Evolutionary conservation across 345 rosid species (phyloP).

Genomic region (Microthlaspi erraticum): DNA sequence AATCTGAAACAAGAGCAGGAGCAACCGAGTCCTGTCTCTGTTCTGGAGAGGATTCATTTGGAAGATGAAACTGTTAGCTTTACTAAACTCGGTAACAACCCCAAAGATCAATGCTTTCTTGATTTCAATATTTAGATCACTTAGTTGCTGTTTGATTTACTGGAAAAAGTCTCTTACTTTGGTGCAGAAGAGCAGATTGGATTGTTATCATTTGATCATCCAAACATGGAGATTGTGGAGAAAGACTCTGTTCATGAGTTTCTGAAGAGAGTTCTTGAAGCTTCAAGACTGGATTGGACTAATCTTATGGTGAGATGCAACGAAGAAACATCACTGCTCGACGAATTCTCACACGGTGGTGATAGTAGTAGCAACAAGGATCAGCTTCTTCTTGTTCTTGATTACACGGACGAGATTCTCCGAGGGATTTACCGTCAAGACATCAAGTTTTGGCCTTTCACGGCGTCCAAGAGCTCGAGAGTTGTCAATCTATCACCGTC

Average conservation of each 20-base stretch:
- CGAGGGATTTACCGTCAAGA: slow-evolving; percentile 47
- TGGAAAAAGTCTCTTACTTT: background rate
- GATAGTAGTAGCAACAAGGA: slow-evolving; percentile 34
- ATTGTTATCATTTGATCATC: slow-evolving; percentile 30
- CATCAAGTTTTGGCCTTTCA: slow-evolving; percentile 51
- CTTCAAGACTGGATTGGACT: slow-evolving; percentile 61
- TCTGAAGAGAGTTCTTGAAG: slow-evolving; percentile 51
- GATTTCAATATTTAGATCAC: slow-evolving; percentile 11
- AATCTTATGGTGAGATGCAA: slow-evolving; percentile 52
- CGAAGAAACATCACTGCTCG: slow-evolving; percentile 52
- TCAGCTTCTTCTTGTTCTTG: slow-evolving; percentile 55
- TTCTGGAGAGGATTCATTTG: slow-evolving; percentile 52
- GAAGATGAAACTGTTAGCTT: slow-evolving; percentile 47
- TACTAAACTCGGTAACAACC: slow-evolving; percentile 47
- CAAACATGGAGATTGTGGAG: slow-evolving; percentile 32
- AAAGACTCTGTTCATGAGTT: slow-evolving; percentile 46
- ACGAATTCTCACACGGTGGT: slow-evolving; percentile 43
- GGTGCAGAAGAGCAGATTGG: slow-evolving; percentile 46
- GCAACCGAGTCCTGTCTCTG: slow-evolving; percentile 71
- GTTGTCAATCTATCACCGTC: slow-evolving; percentile 23
- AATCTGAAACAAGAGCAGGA: slow-evolving; percentile 42
- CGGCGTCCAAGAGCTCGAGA: slow-evolving; percentile 44
- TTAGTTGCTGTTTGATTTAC: slow-evolving; percentile 22
- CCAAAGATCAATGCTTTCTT: background rate
- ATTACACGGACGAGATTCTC: slow-evolving; percentile 63